Conservation (phyloP, 768 basidiomycete species). For the Podaxis rugospora region DNA sequence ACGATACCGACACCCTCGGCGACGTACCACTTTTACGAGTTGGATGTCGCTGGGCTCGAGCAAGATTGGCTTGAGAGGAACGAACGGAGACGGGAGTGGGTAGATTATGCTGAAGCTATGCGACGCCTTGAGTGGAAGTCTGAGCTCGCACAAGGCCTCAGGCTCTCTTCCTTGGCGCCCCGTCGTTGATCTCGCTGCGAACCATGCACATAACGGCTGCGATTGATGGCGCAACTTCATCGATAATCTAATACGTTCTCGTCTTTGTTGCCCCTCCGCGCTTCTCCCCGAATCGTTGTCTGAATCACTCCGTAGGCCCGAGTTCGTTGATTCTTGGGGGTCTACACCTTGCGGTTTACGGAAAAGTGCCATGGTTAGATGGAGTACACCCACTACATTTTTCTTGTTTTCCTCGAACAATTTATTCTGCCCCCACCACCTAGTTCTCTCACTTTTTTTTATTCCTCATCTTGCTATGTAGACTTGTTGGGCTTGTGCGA, state of each 20-base stretch:
- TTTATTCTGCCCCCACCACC: neutral
- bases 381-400: conserved; percentile 15
- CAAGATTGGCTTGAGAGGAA: conserved; percentile 77
- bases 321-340: neutral
- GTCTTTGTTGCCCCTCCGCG: neutral
- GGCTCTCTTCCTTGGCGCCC: conserved; percentile 61
- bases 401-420: neutral
- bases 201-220: neutral
- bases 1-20: conserved; percentile 76
- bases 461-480: neutral
- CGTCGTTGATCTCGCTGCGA: conserved; percentile 15
- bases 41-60: conserved; percentile 76
- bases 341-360: neutral
- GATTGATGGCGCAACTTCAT: neutral
- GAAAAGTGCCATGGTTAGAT: conserved; percentile 1
- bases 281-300: no score
- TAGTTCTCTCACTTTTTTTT: neutral
- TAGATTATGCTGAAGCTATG: conserved; percentile 80
- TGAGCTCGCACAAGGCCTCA: conserved; percentile 76
- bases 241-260: conserved; percentile 1
- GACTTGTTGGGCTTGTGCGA: neutral
- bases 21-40: conserved; percentile 88
- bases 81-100: conserved; percentile 83
- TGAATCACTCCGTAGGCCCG: neutral
- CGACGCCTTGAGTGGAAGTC: conserved; percentile 76